phyloP scores from a whole-genome alignment of 176 grass and related monocot genomes.

The Triticum monococcum region DNA sequence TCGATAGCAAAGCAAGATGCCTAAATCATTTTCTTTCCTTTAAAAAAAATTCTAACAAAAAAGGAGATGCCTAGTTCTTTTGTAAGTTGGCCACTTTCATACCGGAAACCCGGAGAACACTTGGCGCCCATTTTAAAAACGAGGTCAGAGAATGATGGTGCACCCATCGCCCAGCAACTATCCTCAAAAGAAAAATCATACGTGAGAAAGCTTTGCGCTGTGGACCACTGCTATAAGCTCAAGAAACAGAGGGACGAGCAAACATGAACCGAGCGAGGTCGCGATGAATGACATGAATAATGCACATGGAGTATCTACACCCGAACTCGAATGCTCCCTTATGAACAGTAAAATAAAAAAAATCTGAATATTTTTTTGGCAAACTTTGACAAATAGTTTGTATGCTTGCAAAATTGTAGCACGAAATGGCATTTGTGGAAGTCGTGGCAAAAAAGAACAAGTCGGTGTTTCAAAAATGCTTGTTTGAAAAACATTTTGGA shows the following conservation, averaged over 20 bases:
- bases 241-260: neutral
- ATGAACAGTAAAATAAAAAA: no score
- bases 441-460: no score
- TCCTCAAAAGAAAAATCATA: neutral
- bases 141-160: conserved; percentile 31
- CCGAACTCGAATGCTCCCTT: no score
- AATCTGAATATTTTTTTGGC: no score
- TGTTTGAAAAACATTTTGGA: no score
- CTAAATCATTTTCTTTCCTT: neutral
- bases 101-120: neutral
- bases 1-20: conserved; percentile 30
- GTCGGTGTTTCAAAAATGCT: no score
- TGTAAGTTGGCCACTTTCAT: conserved; percentile 8
- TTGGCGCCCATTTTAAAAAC: neutral
- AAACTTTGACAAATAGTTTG: no score
- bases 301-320: no score
- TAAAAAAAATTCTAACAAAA: neutral
- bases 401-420: no score
- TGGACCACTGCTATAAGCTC: neutral
- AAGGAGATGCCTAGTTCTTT: conserved; percentile 26
- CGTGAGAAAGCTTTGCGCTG: neutral
- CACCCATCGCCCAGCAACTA: conserved; percentile 12
- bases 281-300: no score
- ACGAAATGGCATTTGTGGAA: no score
- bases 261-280: neutral